Base-by-base conservation (phyloP, 768 basidiomycete species). In the Kwoniella newhampshirensis region DNA sequence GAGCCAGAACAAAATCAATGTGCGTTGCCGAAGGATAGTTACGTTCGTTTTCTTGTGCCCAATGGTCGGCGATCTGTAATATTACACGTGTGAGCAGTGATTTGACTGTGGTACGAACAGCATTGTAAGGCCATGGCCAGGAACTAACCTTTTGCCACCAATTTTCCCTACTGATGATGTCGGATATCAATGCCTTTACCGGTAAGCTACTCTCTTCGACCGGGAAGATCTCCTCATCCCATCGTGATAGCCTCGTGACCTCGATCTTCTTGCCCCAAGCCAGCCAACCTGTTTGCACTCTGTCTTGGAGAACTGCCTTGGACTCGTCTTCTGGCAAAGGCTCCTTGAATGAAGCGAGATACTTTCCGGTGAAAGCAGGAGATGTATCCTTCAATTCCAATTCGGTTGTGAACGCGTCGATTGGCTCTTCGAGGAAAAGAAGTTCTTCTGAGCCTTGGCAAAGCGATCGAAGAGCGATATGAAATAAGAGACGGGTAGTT, bases 41-140 rank as follows among this genome's bases (percentile, higher is more conserved):
- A 51, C 87, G 83, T 35, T 80, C 82, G 23, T 87, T 87, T 75
- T 94, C 91, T 77, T 93, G 89, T 27, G 85, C 81, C 85, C 89
- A 91, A 9, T 89, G 80, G 11, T 77, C 72, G 21, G 82, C 79
- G 17, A 92, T 75, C 60, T 83, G 47, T 17, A 4, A 25, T 15
- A 23, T 23, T 18, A n/a, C n/a, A n/a, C n/a, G n/a, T n/a, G n/a
- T n/a, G n/a, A n/a, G n/a, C 28, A 23, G 23, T 15, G n/a, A n/a
- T n/a, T 12, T 11, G 12, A 13, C 13, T 23, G 23, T 11, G 43
- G 13, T 13, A 13, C 21, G 21, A 21, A 45, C n/a, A n/a, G n/a
- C n/a, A n/a, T n/a, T n/a, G n/a, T n/a, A n/a, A 35, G 5, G 27
- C 17, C 18, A n/a, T 6, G 18, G n/a, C n/a, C n/a, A n/a, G n/a